Percentiles rank a stretch among this genome's conserved stretches.
phyloP scores from a whole-genome alignment of 176 grass and related monocot genomes.

The Coix lacrymajobi region DNA sequence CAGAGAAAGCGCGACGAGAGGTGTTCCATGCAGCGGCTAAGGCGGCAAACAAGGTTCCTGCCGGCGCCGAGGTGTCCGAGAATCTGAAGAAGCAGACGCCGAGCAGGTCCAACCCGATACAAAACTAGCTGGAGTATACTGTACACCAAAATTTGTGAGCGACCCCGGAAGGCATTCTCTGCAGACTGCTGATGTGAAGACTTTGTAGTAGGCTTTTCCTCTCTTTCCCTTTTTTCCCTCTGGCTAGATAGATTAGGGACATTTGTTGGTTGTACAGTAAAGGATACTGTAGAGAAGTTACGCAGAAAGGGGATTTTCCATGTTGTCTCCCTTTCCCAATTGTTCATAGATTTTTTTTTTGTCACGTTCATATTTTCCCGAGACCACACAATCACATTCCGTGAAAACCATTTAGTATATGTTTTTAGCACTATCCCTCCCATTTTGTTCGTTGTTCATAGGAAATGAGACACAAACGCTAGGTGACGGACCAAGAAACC shows the following conservation, averaged over 20 bases:
- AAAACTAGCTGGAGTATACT: conserved; percentile 29
- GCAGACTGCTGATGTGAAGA: not conserved
- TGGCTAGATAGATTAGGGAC: not conserved
- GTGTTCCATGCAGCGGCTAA: not conserved
- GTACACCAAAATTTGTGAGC: not conserved
- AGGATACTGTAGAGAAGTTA: not conserved
- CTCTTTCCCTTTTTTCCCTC: too few species aligned
- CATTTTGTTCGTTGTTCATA: too few species aligned
- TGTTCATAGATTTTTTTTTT: not conserved
- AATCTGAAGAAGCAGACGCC: conserved; percentile 38
- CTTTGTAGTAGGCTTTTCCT: not conserved
- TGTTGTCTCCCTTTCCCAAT: not conserved
- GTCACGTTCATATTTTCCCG: not conserved
- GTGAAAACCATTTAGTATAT: not conserved
- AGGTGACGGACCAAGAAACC: too few species aligned
- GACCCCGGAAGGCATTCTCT: not conserved
- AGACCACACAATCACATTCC: not conserved
- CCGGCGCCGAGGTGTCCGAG: not conserved
- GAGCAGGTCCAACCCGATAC: conserved; percentile 51
- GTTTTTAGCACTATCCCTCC: too few species aligned
- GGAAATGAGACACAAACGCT: too few species aligned
- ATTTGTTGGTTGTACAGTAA: not conserved
- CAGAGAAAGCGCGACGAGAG: not conserved
- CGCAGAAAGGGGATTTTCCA: not conserved
- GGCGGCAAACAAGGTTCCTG: not conserved